A percentile compares a stretch with the other conserved stretches of the same genome.
Conservation (phyloP, 345 rosid species). For the Psidium friedrichsthalianum region DNA sequence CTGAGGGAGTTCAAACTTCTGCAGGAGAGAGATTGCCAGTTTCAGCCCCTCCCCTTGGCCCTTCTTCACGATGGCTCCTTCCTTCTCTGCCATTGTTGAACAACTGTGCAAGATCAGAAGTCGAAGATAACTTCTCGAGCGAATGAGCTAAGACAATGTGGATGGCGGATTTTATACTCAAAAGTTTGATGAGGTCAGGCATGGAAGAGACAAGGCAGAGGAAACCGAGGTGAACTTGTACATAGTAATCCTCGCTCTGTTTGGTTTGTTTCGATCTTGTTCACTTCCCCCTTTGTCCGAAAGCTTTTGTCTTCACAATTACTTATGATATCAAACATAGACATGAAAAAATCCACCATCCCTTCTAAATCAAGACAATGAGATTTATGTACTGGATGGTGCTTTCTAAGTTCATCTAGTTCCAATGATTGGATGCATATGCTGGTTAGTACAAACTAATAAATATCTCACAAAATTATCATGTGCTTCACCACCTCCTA, state of each 20-base stretch:
- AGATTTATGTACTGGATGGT: neutral
- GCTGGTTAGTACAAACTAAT: neutral
- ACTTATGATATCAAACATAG: neutral
- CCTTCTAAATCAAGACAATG: neutral
- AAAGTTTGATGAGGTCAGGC: neutral
- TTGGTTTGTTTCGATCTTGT: neutral
- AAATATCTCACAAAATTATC: neutral
- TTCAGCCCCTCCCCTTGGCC: constrained; percentile 19
- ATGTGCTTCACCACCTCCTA: neutral
- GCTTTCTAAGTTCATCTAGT: neutral
- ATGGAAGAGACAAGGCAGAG: neutral
- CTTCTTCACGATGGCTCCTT: constrained; percentile 17
- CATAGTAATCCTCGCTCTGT: neutral
- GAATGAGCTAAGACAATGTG: neutral
- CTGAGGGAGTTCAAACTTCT: constrained; percentile 24
- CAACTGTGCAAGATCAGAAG: neutral
- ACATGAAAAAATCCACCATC: neutral
- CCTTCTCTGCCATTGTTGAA: constrained; percentile 6
- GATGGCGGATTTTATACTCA: neutral
- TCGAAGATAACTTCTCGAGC: neutral
- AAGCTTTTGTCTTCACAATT: neutral
- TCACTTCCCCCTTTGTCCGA: neutral
- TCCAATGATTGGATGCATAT: neutral
- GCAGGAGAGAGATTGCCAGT: constrained; percentile 12
- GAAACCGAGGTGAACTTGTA: neutral